Conservation (phyloP, 257 asterid genomes). For the Plantago ovata region DNA sequence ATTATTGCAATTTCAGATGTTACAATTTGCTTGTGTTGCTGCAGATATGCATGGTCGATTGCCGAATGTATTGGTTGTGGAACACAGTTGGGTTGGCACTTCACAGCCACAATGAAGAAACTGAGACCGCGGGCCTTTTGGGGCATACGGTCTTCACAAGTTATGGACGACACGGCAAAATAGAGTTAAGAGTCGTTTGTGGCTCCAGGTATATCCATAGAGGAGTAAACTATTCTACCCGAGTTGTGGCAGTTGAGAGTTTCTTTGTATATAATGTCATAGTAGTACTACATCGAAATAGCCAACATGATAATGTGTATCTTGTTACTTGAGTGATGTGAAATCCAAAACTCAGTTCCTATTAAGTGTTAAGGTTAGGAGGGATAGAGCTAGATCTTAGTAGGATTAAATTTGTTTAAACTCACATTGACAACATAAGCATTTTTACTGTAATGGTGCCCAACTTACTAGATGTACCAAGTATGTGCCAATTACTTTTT, state of each 20-base stretch:
- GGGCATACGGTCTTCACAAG: conserved; percentile 90
- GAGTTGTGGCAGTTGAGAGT: background rate
- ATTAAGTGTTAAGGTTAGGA: no score
- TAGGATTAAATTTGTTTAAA: no score
- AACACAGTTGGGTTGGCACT: conserved; percentile 85
- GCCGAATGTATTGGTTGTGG: conserved; percentile 82
- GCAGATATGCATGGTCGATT: conserved; percentile 91
- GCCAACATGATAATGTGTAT: no score
- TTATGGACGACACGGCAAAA: conserved; percentile 48
- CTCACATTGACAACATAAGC: no score
- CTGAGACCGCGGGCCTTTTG: conserved; percentile 79
- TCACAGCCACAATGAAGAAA: conserved; percentile 59
- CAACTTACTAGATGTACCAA: no score
- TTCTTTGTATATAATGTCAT: no score
- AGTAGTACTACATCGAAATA: no score
- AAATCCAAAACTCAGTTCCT: no score
- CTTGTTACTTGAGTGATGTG: no score
- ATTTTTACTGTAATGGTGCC: no score
- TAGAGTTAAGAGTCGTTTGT: background rate
- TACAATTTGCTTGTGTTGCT: conserved; percentile 6
- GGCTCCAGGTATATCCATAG: conserved; percentile 7
- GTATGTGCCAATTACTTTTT: no score
- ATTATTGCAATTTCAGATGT: conserved; percentile 11
- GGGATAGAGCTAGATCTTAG: no score
- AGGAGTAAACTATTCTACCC: conserved; percentile 11